Evolutionary conservation across 139 green algal genomes (phyloP), one percentile per base, ranked within the genome.

Genomic region (Volvox africanus): DNA sequence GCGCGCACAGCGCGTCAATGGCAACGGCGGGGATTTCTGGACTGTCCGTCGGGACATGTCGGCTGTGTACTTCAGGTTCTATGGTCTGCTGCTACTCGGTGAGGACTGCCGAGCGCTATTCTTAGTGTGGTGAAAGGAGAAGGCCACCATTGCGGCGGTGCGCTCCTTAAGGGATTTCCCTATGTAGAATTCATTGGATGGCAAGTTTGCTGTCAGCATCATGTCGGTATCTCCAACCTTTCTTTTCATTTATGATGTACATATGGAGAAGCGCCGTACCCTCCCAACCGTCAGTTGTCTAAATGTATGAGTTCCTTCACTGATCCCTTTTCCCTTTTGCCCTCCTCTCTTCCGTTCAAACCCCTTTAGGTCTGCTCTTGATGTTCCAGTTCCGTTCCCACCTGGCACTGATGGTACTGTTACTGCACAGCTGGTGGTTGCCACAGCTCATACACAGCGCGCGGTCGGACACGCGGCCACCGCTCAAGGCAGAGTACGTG

Each of bases 21-120:
- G 68, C 91, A 32, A 32, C 61, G 71, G 65, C 65, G 33, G 91
- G 14, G 95, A 97, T 73, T 80, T 93, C 32, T 98, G 95, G 94
- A 91, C 92, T 20, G 87, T 92, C 3, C 95, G 97, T 68, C 88
- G 96, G 1, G 96, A 99, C 87, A 93, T 99, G 76, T 94, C 93
- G 16, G 90, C 97, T 2, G 88, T 99, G 78, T 99, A 99, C 84
- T 93, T 92, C 17, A 92, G 97, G 61, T 99, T 99, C 94, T 99
- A 99, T 92, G 92, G 83, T 0, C 80, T 93, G 0, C 87, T 98
- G 76, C 93, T 98, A 30, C n/a, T 83, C 30, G 93, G 91, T 93
- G 62, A 9, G 91, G 44, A 9, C 44, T 55, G 44, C 44, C 44
- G 5, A 55, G 44, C 44, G 44, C 44, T 55, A 55, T 55, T 9